A percentile compares a stretch with the other conserved stretches of the same genome.
These are phyloP conservation scores for Boletus bicolor DNA, from an alignment of 768 basidiomycete species.

Conservation along the genomic window DNA sequence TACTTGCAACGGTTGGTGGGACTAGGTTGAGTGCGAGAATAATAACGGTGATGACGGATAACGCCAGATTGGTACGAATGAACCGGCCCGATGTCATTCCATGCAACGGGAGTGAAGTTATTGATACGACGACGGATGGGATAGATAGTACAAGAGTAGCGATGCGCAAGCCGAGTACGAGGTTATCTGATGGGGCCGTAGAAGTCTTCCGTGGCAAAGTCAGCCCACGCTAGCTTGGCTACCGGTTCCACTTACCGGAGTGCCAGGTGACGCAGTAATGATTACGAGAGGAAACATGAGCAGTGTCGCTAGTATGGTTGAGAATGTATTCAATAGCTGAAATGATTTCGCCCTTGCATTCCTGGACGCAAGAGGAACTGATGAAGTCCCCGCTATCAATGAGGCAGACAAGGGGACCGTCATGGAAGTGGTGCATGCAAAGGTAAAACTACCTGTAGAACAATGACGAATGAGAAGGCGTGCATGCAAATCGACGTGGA, in stretches of 20 bases:
- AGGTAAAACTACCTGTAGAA: slow-evolving; percentile 50
- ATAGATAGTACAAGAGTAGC: slow-evolving; percentile 55
- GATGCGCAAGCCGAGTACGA: slow-evolving; percentile 41
- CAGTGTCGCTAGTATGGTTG: slow-evolving; percentile 45
- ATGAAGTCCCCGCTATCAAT: slow-evolving; percentile 40
- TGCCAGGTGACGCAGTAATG: slow-evolving; percentile 45
- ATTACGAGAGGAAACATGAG: slow-evolving; percentile 59
- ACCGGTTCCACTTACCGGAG: slow-evolving; percentile 35
- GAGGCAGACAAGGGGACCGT: slow-evolving; percentile 67
- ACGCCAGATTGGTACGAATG: slow-evolving; percentile 44
- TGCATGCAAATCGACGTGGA: not conserved
- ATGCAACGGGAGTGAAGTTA: slow-evolving; percentile 51
- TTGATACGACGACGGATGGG: slow-evolving; percentile 56
- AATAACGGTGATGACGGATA: slow-evolving; percentile 39
- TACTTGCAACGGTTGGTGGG: slow-evolving; percentile 35
- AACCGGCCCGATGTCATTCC: slow-evolving; percentile 35
- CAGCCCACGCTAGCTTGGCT: slow-evolving; percentile 21
- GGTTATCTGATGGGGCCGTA: not conserved
- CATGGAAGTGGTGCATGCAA: slow-evolving; percentile 62
- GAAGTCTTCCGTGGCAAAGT: slow-evolving; percentile 11
- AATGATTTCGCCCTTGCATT: slow-evolving; percentile 54
- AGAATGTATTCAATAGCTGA: slow-evolving; percentile 49
- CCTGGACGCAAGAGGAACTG: slow-evolving; percentile 30
- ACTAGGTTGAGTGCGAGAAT: slow-evolving; percentile 46
- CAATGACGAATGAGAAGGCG: slow-evolving; percentile 2